Percentiles rank a stretch among this genome's conserved stretches.
phyloP scores from a whole-genome alignment of 2,329 filamentous ascomycete genomes.

The Phyllosticta citribraziliensis region DNA sequence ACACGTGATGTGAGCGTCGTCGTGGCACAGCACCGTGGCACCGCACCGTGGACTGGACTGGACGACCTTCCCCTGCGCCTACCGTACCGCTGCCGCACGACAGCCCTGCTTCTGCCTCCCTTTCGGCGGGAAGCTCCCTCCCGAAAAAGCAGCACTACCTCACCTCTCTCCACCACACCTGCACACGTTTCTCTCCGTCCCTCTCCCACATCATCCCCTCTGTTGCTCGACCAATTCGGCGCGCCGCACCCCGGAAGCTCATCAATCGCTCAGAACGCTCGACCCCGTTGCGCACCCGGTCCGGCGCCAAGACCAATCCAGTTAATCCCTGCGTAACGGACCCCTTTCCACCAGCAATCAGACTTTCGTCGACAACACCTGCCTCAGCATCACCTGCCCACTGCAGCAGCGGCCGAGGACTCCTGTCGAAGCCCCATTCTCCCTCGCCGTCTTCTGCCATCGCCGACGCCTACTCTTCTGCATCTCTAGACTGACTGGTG shows the following conservation, averaged over 20 bases:
- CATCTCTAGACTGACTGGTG: conserved; percentile 29
- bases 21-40: conserved; percentile 5
- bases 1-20: conserved; percentile 7
- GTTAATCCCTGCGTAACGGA: conserved; percentile 11
- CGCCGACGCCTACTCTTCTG: conserved; percentile 17
- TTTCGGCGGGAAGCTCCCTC: conserved; percentile 2
- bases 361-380: conserved; percentile 10
- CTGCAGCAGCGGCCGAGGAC: conserved; percentile 9
- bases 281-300: conserved; percentile 8
- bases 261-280: conserved; percentile 6
- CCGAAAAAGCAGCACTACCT: conserved; percentile 1
- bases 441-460: conserved; percentile 16
- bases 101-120: conserved; percentile 1
- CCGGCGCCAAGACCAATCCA: conserved; percentile 10
- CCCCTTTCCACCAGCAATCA: conserved; percentile 9
- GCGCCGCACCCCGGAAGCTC: not conserved
- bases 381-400: conserved; percentile 3
- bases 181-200: not conserved
- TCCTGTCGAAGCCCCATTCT: conserved; percentile 14
- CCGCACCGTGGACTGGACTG: not conserved
- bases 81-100: conserved; percentile 4
- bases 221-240: not conserved
- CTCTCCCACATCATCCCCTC: not conserved
- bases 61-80: conserved; percentile 8
- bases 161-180: too few relatives aligned